Evolutionary conservation across 164 flowering plant species (phyloP), one percentile per base, ranked within the genome.

Genomic region (Aristolochia contorta): DNA sequence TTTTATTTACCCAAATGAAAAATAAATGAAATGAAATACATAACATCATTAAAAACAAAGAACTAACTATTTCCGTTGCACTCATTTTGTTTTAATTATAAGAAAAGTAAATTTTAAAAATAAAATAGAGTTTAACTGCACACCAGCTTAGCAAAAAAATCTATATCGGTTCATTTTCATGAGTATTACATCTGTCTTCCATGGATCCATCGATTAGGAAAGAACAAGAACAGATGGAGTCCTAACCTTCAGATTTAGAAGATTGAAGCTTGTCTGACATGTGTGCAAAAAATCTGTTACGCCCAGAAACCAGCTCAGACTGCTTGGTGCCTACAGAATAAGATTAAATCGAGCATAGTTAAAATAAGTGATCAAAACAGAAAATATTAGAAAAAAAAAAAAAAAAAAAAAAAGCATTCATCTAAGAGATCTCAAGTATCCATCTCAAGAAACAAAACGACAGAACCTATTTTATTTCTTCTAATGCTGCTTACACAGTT

Each of bases 201-300:
- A 37, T 37, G 9, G 43, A 7, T 37, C 43, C 7, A 37, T 10
- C 7, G 7, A 37, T 37, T 37, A 59, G 45, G 16, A 21, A 16
- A 30, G 25, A 47, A 59, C 41, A 32, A 27, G 19, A 13, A 41
- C 33, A 27, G n/a, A 23, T 59, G 10, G n/a, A 24, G 12, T 33
- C 13, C 27, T 24, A 59, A 73, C 76, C 77, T 59, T 59, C 60
- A 67, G 65, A 65, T 67, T 75, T 73, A 24, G 74, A 69, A 57
- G 71, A 62, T 19, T 57, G 64, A 33, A 57, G 69, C 71, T 70
- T 68, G 47, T 62, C 57, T 45, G 77, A 59, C 66, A 62, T 49
- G 47, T 65, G 69, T 52, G 77, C 64, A 50, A 78, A 64, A 61
- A 77, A 67, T 55, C 69, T 79, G 27, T 62, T 75, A 56, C 75